Evolutionary conservation across 352 stramenopile genomes (phyloP), one percentile per base, ranked within the genome.

Genomic region (Phytophthora meadii): DNA sequence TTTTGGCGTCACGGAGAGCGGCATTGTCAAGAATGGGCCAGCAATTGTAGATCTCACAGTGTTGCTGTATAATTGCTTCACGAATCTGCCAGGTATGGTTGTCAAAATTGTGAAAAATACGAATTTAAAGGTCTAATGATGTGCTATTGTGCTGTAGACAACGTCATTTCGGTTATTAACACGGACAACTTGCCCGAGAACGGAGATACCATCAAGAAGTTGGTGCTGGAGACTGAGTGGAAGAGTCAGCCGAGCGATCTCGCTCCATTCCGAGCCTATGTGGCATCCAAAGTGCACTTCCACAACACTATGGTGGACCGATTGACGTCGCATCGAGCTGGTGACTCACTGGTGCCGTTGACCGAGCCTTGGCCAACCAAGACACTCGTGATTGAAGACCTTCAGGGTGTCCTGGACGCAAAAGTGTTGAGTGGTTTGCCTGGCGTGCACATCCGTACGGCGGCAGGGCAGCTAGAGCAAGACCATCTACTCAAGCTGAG

Each of bases 401-500:
- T 97, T 0, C 24, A 77, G 0, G 45, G 48, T 6, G 70, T 76
- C 0, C 58, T 94, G 34, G 65, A 81, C 27, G 45, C 56, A 4
- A 40, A 70, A 9, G 27, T 36, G 24, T 55, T 87, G 24, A 50
- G 52, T 4, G 51, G 60, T n/a, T 44, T 81, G n/a, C 71, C 81
- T 39, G 84, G 82, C 28, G 79, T 90, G 22, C 63, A 87, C 45
- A 56, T 94, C 3, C 79, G 77, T 39, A 66, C 54, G 17, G 68
- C 50, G 12, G 37, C 42, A 5, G 61, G 72, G 9, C 59, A 95
- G 57, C 61, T 98, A 7, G 70, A 88, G 32, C 34, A 78, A 10
- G 92, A 98, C 61, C 85, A 98, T 62, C 57, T 85, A n/a, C 76
- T 98, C 9, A 98, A 98, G 73, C 76, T 98, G 8, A 72, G 81